These are phyloP conservation scores for Termitomyces sp. DNA, from an alignment of 768 basidiomycete genomes.

Conservation along the genomic window DNA sequence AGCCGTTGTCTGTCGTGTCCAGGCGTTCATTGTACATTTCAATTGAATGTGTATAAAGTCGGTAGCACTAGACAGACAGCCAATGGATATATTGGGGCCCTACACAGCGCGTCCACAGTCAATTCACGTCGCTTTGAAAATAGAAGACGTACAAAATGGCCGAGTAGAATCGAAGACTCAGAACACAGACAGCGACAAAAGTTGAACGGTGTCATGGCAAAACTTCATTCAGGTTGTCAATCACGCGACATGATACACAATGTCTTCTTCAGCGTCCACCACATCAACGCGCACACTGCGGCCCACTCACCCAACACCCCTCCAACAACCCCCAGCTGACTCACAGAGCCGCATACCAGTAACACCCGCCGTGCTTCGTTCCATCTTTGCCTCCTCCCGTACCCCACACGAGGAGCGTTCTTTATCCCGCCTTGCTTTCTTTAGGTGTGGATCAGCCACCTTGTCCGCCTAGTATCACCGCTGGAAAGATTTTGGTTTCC, in stretches of 20 bases:
- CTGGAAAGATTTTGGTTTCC: not conserved
- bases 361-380: conserved; percentile 75
- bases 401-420: conserved; percentile 79
- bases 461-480: not conserved
- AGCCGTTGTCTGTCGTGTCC: conserved; percentile 24
- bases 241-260: conserved; percentile 22
- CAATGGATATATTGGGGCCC: conserved; percentile 18
- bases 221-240: too few species aligned
- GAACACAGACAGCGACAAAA: not conserved
- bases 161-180: not conserved
- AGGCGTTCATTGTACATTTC: conserved; percentile 22
- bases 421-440: conserved; percentile 83
- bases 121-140: not conserved
- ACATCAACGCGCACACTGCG: conserved; percentile 44
- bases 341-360: conserved; percentile 69
- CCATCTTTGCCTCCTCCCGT: conserved; percentile 84
- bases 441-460: conserved; percentile 48
- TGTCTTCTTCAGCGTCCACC: conserved; percentile 50
- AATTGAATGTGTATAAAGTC: conserved; percentile 2
- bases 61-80: conserved; percentile 1
- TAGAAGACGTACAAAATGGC: not conserved
- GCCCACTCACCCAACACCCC: conserved; percentile 27
- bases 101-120: not conserved
- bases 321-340: conserved; percentile 39
- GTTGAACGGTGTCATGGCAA: too few species aligned